These are phyloP conservation scores for Pichia sp. DNA, from an alignment of 1,139 yeast species.

Conservation along the genomic window DNA sequence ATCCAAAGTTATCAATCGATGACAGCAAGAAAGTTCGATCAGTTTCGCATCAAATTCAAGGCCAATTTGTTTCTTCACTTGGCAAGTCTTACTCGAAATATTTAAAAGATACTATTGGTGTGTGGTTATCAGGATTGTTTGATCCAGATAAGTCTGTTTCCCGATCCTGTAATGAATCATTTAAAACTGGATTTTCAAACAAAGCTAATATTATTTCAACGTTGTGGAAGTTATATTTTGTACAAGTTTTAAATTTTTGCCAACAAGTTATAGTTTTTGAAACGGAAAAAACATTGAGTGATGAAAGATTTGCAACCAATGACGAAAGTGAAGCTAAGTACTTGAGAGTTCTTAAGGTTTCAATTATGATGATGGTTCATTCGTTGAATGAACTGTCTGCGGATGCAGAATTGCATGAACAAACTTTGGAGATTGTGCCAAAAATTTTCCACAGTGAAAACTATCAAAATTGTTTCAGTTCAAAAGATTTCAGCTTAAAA, in stretches of 20 bases:
- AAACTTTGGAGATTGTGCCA: conserved; percentile 11
- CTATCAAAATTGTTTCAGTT: conserved; percentile 36
- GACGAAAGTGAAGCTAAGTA: conserved; percentile 67
- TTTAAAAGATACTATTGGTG: conserved; percentile 61
- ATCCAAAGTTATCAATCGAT: conserved; percentile 71
- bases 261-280: conserved; percentile 48
- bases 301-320: conserved; percentile 59
- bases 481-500: conserved; percentile 38
- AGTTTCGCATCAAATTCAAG: conserved; percentile 57
- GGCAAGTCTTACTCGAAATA: conserved; percentile 61
- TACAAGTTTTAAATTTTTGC: conserved; percentile 47
- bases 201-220: conserved; percentile 49
- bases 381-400: conserved; percentile 8
- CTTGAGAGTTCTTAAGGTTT: conserved; percentile 46
- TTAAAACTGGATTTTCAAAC: conserved; percentile 49
- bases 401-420: conserved; percentile 17
- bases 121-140: conserved; percentile 62
- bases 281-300: conserved; percentile 57
- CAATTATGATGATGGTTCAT: conserved; percentile 39
- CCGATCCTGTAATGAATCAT: conserved; percentile 36
- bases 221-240: conserved; percentile 52
- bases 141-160: conserved; percentile 64
- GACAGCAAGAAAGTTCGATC: conserved; percentile 57
- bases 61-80: conserved; percentile 36
- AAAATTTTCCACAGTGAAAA: conserved; percentile 32